These are phyloP conservation scores for Fomitopsis schrenkii DNA, from an alignment of 1,284 basidiomycete species.

Conservation along the genomic window DNA sequence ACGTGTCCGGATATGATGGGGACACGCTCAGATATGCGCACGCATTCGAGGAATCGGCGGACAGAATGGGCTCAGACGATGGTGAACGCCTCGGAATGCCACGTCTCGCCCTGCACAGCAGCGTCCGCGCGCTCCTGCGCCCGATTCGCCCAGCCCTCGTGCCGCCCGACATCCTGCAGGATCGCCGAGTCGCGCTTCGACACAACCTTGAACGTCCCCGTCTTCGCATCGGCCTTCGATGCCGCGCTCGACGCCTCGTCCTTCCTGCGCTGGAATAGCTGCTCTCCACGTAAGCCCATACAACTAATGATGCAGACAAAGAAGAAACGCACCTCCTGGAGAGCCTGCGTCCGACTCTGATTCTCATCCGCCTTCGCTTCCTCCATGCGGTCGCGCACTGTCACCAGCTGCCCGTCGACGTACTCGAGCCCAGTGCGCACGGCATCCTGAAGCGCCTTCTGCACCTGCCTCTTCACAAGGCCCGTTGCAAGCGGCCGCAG, in stretches of 20 bases:
- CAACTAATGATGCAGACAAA: neutral
- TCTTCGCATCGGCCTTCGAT: constrained; percentile 38
- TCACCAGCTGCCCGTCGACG: constrained; percentile 83
- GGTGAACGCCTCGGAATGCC: constrained; percentile 62
- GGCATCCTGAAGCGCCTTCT: constrained; percentile 77
- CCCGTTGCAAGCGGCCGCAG: constrained; percentile 70
- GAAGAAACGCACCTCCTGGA: constrained; percentile 55
- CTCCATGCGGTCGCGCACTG: constrained; percentile 71
- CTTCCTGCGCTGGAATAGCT: constrained; percentile 59
- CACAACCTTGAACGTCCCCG: constrained; percentile 72
- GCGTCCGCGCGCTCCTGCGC: constrained; percentile 54
- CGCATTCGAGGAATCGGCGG: neutral
- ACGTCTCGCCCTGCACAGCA: constrained; percentile 48
- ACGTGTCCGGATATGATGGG: too few species aligned
- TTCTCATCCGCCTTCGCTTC: constrained; percentile 59
- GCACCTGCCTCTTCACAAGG: constrained; percentile 88
- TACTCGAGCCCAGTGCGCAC: constrained; percentile 84
- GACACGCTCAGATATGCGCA: neutral
- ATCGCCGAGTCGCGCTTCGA: constrained; percentile 59
- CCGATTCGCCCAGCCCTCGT: constrained; percentile 68
- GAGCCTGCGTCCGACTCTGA: constrained; percentile 46
- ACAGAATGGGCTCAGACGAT: neutral
- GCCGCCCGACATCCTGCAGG: constrained; percentile 58
- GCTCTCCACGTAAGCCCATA: neutral
- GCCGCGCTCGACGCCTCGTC: constrained; percentile 41